A percentile compares a stretch with the other conserved stretches of the same genome.
phyloP scores from a whole-genome alignment of 164 flowering plant genomes.

The Nelumbo lutea region DNA sequence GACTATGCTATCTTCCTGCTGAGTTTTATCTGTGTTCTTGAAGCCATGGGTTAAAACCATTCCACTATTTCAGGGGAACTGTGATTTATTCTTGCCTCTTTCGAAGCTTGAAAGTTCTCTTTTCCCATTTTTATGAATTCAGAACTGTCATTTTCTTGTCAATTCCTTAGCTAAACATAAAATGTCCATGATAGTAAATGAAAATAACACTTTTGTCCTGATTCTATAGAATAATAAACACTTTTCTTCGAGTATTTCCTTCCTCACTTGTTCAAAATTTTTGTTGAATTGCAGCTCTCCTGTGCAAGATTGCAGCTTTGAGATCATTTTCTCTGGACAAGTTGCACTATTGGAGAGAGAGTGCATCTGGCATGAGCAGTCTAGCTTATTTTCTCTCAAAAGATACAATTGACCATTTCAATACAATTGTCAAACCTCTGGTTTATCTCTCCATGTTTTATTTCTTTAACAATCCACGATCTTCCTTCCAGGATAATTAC shows the following conservation, averaged over 20 bases:
- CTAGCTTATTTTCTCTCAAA: constrained; percentile 83
- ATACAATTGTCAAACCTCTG: constrained; percentile 74
- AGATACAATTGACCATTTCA: constrained; percentile 84
- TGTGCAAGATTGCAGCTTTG: constrained; percentile 84
- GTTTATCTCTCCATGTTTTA: constrained; percentile 97
- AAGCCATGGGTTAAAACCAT: constrained; percentile 1
- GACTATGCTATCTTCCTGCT: not conserved
- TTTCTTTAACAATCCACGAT: constrained; percentile 97
- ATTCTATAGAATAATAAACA: not conserved
- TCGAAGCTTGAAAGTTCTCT: not conserved
- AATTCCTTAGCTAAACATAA: too few relatives aligned
- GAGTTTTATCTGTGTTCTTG: not conserved
- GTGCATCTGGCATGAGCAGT: constrained; percentile 87
- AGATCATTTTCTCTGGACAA: constrained; percentile 89
- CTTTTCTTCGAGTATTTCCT: not conserved
- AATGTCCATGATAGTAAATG: not conserved
- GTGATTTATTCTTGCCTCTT: not conserved
- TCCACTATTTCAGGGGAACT: not conserved
- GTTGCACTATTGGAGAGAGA: constrained; percentile 87
- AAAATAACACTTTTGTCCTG: too few relatives aligned
- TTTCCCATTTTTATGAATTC: not conserved
- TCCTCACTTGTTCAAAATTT: constrained; percentile 10
- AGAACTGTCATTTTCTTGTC: not conserved
- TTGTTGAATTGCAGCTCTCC: constrained; percentile 59
- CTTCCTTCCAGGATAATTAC: constrained; percentile 71